phyloP scores from a whole-genome alignment of 2,329 filamentous ascomycete genomes.

The Chrysosporium queenslandicum region DNA sequence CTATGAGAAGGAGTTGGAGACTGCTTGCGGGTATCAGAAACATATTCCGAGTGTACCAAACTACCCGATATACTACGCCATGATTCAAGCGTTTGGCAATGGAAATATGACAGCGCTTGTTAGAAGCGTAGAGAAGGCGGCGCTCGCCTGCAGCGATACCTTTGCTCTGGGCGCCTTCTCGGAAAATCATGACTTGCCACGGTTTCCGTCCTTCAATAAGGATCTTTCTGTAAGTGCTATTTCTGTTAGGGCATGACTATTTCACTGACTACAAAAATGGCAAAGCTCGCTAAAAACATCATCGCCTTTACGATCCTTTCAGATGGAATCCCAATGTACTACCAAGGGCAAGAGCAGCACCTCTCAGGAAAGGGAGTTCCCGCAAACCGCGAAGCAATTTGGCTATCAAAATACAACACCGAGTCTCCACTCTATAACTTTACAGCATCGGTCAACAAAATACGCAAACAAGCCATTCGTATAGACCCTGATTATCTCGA shows the following conservation, averaged over 20 bases:
- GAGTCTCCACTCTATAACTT: constrained; percentile 41
- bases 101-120: constrained; percentile 28
- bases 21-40: constrained; percentile 36
- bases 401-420: constrained; percentile 45
- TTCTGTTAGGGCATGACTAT: neutral
- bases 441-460: constrained; percentile 41
- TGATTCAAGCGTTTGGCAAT: constrained; percentile 8
- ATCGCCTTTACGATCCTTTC: constrained; percentile 51
- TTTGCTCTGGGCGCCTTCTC: constrained; percentile 44
- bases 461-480: constrained; percentile 39
- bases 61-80: constrained; percentile 30
- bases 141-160: constrained; percentile 34
- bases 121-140: constrained; percentile 25
- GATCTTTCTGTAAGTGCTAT: constrained; percentile 40
- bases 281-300: constrained; percentile 45
- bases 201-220: constrained; percentile 44
- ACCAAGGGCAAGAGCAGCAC: constrained; percentile 57
- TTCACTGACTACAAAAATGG: neutral
- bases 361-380: constrained; percentile 43
- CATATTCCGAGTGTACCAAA: constrained; percentile 40
- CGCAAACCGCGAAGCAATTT: constrained; percentile 48
- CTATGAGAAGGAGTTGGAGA: constrained; percentile 29
- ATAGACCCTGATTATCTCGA: constrained; percentile 33
- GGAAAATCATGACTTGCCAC: constrained; percentile 51
- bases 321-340: constrained; percentile 54